Percentiles rank a stretch among this genome's conserved stretches.
These are phyloP conservation scores for Myxozyma nipponensis DNA, from an alignment of 805 yeast genomes.

Conservation along the genomic window DNA sequence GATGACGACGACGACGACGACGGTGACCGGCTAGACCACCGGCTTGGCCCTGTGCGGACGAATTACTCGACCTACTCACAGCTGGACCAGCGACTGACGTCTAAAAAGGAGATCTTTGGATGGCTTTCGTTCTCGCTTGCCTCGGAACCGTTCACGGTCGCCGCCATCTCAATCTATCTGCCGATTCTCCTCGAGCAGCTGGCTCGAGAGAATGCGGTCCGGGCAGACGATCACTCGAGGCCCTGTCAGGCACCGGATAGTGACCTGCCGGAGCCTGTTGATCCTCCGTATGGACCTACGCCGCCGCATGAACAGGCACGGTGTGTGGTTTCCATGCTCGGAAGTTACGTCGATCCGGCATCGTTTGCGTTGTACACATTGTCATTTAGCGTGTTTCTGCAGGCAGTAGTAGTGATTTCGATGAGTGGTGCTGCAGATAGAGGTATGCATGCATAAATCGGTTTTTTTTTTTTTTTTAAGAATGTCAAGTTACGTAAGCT, in stretches of 20 bases:
- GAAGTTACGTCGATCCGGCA: conserved; percentile 60
- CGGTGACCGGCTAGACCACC: background rate
- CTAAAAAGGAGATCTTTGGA: conserved; percentile 50
- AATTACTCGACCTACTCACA: conserved; percentile 22
- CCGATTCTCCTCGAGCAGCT: conserved; percentile 67
- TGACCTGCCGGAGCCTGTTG: conserved; percentile 14
- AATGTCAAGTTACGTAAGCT: background rate
- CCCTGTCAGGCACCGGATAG: conserved; percentile 45
- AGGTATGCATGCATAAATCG: conserved; percentile 30
- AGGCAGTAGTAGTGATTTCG: conserved; percentile 64
- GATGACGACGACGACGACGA: background rate
- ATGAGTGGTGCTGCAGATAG: conserved; percentile 70
- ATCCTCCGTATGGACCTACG: conserved; percentile 35
- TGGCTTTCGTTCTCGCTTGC: conserved; percentile 64
- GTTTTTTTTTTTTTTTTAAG: background rate
- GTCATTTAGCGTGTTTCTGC: conserved; percentile 66
- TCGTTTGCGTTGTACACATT: conserved; percentile 72
- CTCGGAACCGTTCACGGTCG: conserved; percentile 74
- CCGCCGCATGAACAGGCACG: conserved; percentile 23
- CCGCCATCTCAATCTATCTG: conserved; percentile 74
- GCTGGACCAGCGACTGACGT: conserved; percentile 33
- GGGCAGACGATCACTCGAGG: conserved; percentile 51
- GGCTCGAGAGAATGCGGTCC: conserved; percentile 70
- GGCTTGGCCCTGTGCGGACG: conserved; percentile 15
- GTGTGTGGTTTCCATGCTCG: conserved; percentile 50